A percentile compares a stretch with the other conserved stretches of the same genome.
phyloP scores from a whole-genome alignment of 1,284 basidiomycete genomes.

The Pterulicium gracile region DNA sequence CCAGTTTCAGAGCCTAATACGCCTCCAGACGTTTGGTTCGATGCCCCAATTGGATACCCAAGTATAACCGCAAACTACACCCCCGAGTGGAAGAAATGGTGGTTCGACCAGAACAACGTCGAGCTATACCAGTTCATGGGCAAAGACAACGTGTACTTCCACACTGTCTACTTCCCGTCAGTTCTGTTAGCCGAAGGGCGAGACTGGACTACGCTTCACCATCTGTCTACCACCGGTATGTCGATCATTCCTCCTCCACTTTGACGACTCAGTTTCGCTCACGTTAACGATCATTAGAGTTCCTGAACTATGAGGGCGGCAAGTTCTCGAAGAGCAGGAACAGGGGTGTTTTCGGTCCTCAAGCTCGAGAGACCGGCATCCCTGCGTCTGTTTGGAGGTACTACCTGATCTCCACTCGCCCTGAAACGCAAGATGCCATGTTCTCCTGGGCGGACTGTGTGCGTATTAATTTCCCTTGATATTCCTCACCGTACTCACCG shows the following conservation, averaged over 20 bases:
- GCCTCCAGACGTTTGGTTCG: constrained; percentile 82
- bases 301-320: constrained; percentile 96
- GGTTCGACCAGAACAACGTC: constrained; percentile 91
- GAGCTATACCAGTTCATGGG: constrained; percentile 98
- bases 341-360: constrained; percentile 95
- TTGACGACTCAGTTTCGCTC: constrained; percentile 7
- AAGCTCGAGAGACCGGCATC: constrained; percentile 88
- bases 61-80: constrained; percentile 98
- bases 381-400: constrained; percentile 96
- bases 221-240: constrained; percentile 89
- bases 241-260: not conserved
- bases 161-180: constrained; percentile 93
- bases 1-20: not conserved
- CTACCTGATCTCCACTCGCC: constrained; percentile 88
- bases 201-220: constrained; percentile 90
- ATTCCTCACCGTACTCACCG: constrained; percentile 2
- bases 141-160: constrained; percentile 98
- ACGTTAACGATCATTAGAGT: constrained; percentile 47
- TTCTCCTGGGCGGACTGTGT: constrained; percentile 98
- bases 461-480: constrained; percentile 18
- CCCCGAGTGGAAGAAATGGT: constrained; percentile 94
- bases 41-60: constrained; percentile 95
- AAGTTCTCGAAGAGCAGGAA: constrained; percentile 99
- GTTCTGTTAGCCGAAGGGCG: constrained; percentile 86
- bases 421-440: constrained; percentile 90